Evolutionary conservation across 441 rosid species (phyloP).

Genomic region (Pelargonium cotyledonis): DNA sequence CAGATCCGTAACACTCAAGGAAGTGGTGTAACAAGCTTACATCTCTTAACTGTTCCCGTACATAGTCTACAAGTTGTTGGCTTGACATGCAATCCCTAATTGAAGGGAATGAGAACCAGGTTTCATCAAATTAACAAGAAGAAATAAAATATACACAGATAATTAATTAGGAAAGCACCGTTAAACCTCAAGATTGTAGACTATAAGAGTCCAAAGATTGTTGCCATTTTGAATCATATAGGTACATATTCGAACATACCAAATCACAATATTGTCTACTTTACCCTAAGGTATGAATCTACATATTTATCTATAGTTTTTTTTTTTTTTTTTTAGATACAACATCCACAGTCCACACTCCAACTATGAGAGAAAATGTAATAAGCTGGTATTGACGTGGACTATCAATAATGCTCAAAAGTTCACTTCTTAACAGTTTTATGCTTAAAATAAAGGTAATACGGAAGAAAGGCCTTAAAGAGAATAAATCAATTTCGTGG

Average conservation of each 20-base stretch:
- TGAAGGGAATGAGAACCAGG: not conserved
- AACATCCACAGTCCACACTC: too few species aligned
- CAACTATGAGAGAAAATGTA: too few species aligned
- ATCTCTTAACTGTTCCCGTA: conserved; percentile 36
- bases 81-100: conserved; percentile 67
- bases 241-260: not conserved
- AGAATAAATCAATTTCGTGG: too few species aligned
- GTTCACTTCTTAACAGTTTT: too few species aligned
- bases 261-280: not conserved
- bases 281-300: not conserved
- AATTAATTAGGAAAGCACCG: not conserved
- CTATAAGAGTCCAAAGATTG: not conserved
- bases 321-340: too few species aligned
- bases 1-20: conserved; percentile 20
- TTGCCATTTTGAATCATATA: not conserved
- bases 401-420: too few species aligned
- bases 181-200: not conserved
- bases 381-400: too few species aligned
- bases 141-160: not conserved
- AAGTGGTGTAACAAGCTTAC: conserved; percentile 21
- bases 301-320: not conserved
- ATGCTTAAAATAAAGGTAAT: too few species aligned
- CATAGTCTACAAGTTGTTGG: conserved; percentile 51
- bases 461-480: not conserved
- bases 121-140: not conserved